phyloP scores from a whole-genome alignment of 176 grass and related monocot genomes.

The Poa annua region DNA sequence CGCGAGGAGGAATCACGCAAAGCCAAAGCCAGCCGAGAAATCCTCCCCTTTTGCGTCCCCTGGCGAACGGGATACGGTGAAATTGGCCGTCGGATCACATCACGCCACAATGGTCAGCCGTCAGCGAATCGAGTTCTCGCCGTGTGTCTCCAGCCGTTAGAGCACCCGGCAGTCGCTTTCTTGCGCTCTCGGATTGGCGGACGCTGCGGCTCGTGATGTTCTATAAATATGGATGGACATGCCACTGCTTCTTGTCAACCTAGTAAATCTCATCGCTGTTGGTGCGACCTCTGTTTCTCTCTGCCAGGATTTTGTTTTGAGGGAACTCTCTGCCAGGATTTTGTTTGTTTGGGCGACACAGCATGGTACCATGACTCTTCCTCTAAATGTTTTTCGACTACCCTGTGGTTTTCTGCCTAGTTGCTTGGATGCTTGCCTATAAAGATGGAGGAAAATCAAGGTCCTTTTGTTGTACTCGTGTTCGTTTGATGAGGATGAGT shows the following conservation, averaged over 20 bases:
- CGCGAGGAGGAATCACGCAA: slow-evolving; percentile 34
- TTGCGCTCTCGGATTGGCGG: not conserved
- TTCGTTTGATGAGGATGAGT: not conserved
- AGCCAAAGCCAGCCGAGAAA: slow-evolving; percentile 20
- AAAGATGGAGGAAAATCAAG: not conserved
- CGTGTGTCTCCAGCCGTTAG: slow-evolving; percentile 10
- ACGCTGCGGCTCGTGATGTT: not conserved
- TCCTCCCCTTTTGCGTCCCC: not conserved
- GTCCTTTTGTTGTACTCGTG: not conserved
- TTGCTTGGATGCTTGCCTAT: too few relatives aligned
- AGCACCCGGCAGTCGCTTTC: not conserved
- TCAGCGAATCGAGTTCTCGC: slow-evolving; percentile 50
- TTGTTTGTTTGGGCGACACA: not conserved
- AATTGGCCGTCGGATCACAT: slow-evolving; percentile 5
- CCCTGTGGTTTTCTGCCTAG: too few relatives aligned
- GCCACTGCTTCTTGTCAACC: not conserved
- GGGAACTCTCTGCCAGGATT: too few relatives aligned
- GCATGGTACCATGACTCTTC: not conserved
- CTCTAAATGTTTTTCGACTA: too few relatives aligned
- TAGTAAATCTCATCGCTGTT: not conserved
- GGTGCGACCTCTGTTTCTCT: not conserved
- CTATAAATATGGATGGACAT: slow-evolving; percentile 34
- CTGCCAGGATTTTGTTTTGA: not conserved
- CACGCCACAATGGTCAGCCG: slow-evolving; percentile 10
- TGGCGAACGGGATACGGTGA: not conserved